Conservation (phyloP, 495 filamentous ascomycete genomes). For the Hypoxylon trugodes region DNA sequence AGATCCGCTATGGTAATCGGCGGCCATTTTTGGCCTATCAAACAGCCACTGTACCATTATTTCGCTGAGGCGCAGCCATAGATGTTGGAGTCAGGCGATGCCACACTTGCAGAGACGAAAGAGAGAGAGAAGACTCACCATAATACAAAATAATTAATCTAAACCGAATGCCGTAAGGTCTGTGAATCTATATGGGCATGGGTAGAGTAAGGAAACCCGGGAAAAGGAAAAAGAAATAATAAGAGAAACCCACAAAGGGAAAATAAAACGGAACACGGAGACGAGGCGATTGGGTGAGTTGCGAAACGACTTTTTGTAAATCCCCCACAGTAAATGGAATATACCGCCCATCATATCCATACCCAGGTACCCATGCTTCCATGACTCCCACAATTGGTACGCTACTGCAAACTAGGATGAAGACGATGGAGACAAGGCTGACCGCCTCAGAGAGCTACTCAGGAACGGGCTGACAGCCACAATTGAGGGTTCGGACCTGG, state of each 20-base stretch:
- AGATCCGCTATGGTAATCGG: slow-evolving; percentile 28
- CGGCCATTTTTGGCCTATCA: slow-evolving; percentile 35
- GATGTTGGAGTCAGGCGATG: slow-evolving; percentile 42
- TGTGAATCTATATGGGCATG: slow-evolving; percentile 4
- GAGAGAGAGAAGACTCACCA: slow-evolving; percentile 32
- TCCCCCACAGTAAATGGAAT: slow-evolving; percentile 29
- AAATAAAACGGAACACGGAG: slow-evolving; percentile 17
- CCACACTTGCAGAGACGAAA: slow-evolving; percentile 26
- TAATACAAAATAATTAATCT: slow-evolving; percentile 1
- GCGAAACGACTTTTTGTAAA: slow-evolving; percentile 32
- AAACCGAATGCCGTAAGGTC: slow-evolving; percentile 3
- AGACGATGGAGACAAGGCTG: slow-evolving; percentile 40
- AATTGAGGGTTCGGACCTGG: slow-evolving; percentile 1
- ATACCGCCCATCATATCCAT: slow-evolving; percentile 5
- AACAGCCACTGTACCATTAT: too few relatives aligned
- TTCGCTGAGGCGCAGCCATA: slow-evolving; percentile 43
- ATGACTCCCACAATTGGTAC: slow-evolving; percentile 22
- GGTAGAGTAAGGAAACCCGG: slow-evolving; percentile 18
- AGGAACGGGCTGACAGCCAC: slow-evolving; percentile 26
- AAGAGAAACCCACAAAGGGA: background rate
- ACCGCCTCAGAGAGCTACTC: slow-evolving; percentile 15
- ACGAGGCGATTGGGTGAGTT: slow-evolving; percentile 43
- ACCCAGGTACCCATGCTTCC: background rate
- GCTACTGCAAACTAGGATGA: slow-evolving; percentile 8
- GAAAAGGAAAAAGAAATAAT: background rate